phyloP scores from a whole-genome alignment of 345 rosid genomes.

The Eutrema japonicum region DNA sequence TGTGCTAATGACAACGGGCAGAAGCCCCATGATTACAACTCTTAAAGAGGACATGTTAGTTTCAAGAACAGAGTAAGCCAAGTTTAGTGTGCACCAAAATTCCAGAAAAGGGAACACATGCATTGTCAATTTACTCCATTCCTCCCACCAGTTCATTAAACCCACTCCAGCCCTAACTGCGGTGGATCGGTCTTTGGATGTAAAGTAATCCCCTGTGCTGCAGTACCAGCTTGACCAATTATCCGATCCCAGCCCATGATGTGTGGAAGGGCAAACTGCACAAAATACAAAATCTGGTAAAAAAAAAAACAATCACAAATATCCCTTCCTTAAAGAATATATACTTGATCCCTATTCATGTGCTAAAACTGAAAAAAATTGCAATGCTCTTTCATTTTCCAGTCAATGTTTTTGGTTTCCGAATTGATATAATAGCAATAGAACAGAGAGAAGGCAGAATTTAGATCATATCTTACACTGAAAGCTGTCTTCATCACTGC shows the following conservation, averaged over 20 bases:
- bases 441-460: neutral
- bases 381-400: slow-evolving; percentile 9
- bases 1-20: slow-evolving; percentile 21
- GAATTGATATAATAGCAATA: neutral
- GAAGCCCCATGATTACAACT: slow-evolving; percentile 20
- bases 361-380: slow-evolving; percentile 3
- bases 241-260: slow-evolving; percentile 86
- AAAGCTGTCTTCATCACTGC: slow-evolving; percentile 86
- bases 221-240: slow-evolving; percentile 40
- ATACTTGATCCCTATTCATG: slow-evolving; percentile 26
- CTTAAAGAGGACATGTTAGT: slow-evolving; percentile 16
- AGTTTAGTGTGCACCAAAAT: slow-evolving; percentile 23
- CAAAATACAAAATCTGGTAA: slow-evolving; percentile 20
- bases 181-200: slow-evolving; percentile 46
- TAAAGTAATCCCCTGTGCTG: slow-evolving; percentile 39
- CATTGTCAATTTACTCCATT: slow-evolving; percentile 29
- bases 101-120: slow-evolving; percentile 18
- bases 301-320: neutral
- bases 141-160: slow-evolving; percentile 50
- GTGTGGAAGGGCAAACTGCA: slow-evolving; percentile 92
- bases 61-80: slow-evolving; percentile 35
- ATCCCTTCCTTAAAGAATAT: neutral
- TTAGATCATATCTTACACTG: slow-evolving; percentile 58
- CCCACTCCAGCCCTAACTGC: slow-evolving; percentile 69
- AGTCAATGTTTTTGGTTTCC: slow-evolving; percentile 8